Evolutionary conservation across 345 rosid genomes (phyloP).

Genomic region (Linum lewisii): DNA sequence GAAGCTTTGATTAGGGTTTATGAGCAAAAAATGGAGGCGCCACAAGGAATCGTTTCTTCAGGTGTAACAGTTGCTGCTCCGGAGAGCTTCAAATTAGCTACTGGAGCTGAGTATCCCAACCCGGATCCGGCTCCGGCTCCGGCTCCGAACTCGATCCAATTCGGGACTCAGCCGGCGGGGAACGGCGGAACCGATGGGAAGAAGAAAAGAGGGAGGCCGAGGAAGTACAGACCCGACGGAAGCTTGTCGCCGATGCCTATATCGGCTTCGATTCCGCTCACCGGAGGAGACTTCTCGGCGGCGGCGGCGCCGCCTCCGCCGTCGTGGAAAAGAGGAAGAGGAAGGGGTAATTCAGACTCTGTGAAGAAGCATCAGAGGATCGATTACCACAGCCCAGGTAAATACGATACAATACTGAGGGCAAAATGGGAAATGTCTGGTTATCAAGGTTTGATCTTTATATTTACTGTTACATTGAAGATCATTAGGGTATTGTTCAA

Average conservation of each 20-base stretch:
- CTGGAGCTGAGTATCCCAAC: constrained; percentile 35
- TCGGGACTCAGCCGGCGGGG: constrained; percentile 13
- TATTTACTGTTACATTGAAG: constrained; percentile 25
- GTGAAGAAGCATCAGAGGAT: constrained; percentile 37
- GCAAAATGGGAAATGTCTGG: background rate
- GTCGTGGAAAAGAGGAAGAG: constrained; percentile 41
- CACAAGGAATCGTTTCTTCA: constrained; percentile 33
- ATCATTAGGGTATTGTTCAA: no score
- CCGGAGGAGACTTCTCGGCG: constrained; percentile 28
- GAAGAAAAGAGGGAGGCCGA: constrained; percentile 92
- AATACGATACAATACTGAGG: background rate
- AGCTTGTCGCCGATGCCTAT: constrained; percentile 81
- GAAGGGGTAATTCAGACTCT: constrained; percentile 38
- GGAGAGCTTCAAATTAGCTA: constrained; percentile 36
- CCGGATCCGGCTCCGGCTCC: constrained; percentile 23
- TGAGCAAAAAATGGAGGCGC: constrained; percentile 37
- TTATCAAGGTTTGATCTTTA: background rate
- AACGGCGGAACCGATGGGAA: constrained; percentile 30
- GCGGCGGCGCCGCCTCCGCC: constrained; percentile 14
- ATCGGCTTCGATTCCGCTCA: constrained; percentile 68
- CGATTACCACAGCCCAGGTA: constrained; percentile 57
- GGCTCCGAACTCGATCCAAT: background rate
- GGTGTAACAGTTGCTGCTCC: constrained; percentile 40
- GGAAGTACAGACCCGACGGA: constrained; percentile 75
- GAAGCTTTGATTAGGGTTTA: background rate